A percentile compares a stretch with the other conserved stretches of the same genome.
Conservation (phyloP, 805 yeast species). For the Saturnispora saitoi region DNA sequence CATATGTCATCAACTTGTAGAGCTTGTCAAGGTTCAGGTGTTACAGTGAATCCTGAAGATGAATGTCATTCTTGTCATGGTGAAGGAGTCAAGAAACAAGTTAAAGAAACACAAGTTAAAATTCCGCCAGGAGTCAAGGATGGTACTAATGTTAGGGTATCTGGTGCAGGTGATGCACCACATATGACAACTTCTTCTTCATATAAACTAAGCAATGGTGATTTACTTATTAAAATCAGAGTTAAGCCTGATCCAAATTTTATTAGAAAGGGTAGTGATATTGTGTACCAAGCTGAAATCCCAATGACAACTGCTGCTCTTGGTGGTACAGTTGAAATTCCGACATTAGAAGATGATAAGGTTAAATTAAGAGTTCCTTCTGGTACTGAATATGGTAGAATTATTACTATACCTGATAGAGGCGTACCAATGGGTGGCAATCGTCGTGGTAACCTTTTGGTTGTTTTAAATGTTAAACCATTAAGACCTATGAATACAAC, state of each 20-base stretch:
- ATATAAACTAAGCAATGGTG: slow-evolving; percentile 70
- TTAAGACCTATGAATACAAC: slow-evolving; percentile 72
- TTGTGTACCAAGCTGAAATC: slow-evolving; percentile 56
- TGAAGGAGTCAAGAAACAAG: slow-evolving; percentile 66
- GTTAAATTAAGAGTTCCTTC: slow-evolving; percentile 73
- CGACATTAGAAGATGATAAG: slow-evolving; percentile 69
- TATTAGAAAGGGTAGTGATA: slow-evolving; percentile 55
- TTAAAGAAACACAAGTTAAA: slow-evolving; percentile 69
- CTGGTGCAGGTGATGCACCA: slow-evolving; percentile 90
- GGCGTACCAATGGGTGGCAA: slow-evolving; percentile 67
- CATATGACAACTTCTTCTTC: slow-evolving; percentile 64
- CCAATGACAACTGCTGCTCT: slow-evolving; percentile 94
- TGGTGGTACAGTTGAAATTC: slow-evolving; percentile 88
- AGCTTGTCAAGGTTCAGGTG: slow-evolving; percentile 85
- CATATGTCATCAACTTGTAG: slow-evolving; percentile 93
- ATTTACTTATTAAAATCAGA: slow-evolving; percentile 71
- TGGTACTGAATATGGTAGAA: slow-evolving; percentile 74
- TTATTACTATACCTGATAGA: slow-evolving; percentile 68
- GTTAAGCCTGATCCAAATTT: slow-evolving; percentile 71
- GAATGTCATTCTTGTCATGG: slow-evolving; percentile 81
- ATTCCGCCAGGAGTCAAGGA: slow-evolving; percentile 85
- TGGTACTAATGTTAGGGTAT: slow-evolving; percentile 75
- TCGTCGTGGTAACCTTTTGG: slow-evolving; percentile 73
- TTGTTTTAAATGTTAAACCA: slow-evolving; percentile 62
- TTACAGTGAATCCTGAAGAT: slow-evolving; percentile 54